Conservation (phyloP, 225 moss, liverwort and hornwort genomes). For the Polytrichum formosum region DNA sequence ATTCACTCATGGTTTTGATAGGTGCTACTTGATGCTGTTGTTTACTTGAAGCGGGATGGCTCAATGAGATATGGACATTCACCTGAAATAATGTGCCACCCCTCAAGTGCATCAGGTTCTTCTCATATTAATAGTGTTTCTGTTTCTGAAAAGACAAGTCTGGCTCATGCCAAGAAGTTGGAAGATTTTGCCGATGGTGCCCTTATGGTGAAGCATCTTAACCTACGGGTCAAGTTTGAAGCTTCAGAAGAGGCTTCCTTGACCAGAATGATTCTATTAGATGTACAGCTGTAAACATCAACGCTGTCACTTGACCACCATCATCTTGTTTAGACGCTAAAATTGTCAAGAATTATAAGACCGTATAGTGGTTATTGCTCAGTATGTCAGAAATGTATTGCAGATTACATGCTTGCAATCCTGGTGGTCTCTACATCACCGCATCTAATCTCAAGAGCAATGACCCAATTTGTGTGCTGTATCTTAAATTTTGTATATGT, state of each 20-base stretch:
- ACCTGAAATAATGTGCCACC: neutral
- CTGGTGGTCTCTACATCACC: too few species aligned
- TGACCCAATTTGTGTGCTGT: too few species aligned
- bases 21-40: slow-evolving; percentile 62
- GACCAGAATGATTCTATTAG: slow-evolving; percentile 33
- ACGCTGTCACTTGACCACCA: too few species aligned
- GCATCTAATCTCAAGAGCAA: too few species aligned
- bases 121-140: neutral
- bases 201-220: slow-evolving; percentile 40
- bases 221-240: slow-evolving; percentile 40
- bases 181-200: slow-evolving; percentile 11
- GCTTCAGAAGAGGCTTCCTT: slow-evolving; percentile 34
- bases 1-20: slow-evolving; percentile 21
- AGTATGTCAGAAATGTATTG: too few species aligned
- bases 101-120: neutral
- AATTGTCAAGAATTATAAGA: too few species aligned
- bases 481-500: too few species aligned
- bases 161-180: slow-evolving; percentile 10
- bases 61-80: neutral
- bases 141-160: neutral
- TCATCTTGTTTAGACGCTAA: too few species aligned
- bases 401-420: too few species aligned
- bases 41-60: slow-evolving; percentile 35
- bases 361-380: too few species aligned
- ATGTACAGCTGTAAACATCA: slow-evolving; percentile 28